phyloP scores from a whole-genome alignment of 2,329 filamentous ascomycete genomes.

The Dichotomopilus funicola region DNA sequence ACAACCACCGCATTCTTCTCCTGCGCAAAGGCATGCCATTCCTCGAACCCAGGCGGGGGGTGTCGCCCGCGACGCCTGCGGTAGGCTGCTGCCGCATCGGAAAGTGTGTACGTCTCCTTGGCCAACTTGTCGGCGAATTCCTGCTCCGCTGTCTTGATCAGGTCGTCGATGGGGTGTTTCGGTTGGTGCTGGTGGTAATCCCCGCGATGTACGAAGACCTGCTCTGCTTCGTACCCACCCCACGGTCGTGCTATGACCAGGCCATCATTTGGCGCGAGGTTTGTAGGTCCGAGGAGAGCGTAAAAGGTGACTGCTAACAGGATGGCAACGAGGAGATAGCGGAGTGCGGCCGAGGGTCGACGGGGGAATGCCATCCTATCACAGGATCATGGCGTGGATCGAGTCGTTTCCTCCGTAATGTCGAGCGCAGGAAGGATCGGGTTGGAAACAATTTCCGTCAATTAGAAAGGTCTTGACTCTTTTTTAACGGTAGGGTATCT shows the following conservation, averaged over 20 bases:
- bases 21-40: slow-evolving; percentile 51
- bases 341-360: slow-evolving; percentile 34
- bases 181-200: too few species aligned
- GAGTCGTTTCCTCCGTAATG: not conserved
- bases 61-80: slow-evolving; percentile 50
- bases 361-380: slow-evolving; percentile 31
- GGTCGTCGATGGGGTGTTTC: slow-evolving; percentile 42
- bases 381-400: not conserved
- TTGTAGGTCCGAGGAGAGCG: slow-evolving; percentile 22
- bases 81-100: slow-evolving; percentile 49
- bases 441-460: not conserved
- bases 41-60: slow-evolving; percentile 57
- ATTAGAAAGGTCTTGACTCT: too few species aligned
- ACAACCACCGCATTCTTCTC: slow-evolving; percentile 49
- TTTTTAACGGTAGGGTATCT: not conserved
- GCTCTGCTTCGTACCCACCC: too few species aligned
- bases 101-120: slow-evolving; percentile 42
- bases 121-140: slow-evolving; percentile 37
- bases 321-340: slow-evolving; percentile 32
- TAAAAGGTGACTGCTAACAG: slow-evolving; percentile 32
- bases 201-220: too few species aligned
- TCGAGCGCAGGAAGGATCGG: not conserved
- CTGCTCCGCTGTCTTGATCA: slow-evolving; percentile 41
- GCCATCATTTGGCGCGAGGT: slow-evolving; percentile 2
- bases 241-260: slow-evolving; percentile 25